phyloP scores from a whole-genome alignment of 1,284 basidiomycete species.

The Psilocybe mexicana region DNA sequence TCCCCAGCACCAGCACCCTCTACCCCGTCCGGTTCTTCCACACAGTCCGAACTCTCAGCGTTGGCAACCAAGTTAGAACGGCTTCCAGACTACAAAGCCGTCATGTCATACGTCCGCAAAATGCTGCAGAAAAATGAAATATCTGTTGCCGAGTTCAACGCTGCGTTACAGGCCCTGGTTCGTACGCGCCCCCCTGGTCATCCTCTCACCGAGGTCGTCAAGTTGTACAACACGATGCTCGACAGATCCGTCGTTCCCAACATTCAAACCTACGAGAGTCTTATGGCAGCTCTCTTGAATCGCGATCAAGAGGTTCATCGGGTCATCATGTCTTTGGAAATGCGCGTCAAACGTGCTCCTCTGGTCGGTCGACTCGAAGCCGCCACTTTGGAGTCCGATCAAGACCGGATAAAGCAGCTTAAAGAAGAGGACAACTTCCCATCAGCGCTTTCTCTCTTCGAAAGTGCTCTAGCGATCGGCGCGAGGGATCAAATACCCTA shows the following conservation, averaged over 20 bases:
- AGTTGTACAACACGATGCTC: constrained; percentile 79
- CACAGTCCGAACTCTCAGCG: no score
- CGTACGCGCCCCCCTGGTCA: constrained; percentile 51
- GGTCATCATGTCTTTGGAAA: constrained; percentile 46
- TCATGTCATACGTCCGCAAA: background rate
- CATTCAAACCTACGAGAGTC: constrained; percentile 62
- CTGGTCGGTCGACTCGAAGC: constrained; percentile 25
- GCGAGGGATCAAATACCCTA: constrained; percentile 37
- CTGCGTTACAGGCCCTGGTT: constrained; percentile 59
- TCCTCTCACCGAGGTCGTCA: constrained; percentile 61
- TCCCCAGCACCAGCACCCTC: background rate
- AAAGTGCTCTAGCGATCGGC: constrained; percentile 49
- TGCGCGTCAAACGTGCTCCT: constrained; percentile 39
- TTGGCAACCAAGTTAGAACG: background rate
- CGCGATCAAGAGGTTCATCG: constrained; percentile 72
- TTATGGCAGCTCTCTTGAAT: constrained; percentile 70
- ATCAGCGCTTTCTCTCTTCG: constrained; percentile 74
- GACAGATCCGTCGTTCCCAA: constrained; percentile 68
- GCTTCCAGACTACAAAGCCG: background rate
- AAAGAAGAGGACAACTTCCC: constrained; percentile 70
- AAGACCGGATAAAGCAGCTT: constrained; percentile 43
- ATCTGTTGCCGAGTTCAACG: constrained; percentile 57
- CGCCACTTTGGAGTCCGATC: constrained; percentile 29
- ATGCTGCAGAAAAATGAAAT: background rate
- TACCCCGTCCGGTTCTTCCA: background rate